Evolutionary conservation across 2,329 filamentous ascomycete genomes (phyloP).

Genomic region (Pestalotiopsis sp.): DNA sequence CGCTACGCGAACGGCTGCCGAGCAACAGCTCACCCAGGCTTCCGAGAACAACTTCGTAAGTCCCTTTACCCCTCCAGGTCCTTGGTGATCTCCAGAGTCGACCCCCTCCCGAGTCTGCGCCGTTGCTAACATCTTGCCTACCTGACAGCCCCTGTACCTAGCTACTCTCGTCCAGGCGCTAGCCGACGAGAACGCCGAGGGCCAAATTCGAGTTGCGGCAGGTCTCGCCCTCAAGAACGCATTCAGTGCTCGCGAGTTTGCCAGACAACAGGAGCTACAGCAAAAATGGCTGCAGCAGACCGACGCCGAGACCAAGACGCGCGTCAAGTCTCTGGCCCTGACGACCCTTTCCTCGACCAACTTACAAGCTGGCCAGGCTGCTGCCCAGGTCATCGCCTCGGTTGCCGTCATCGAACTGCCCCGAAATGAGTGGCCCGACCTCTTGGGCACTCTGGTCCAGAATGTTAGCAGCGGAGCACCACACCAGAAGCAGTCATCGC

Average conservation of each 20-base stretch:
- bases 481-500: conserved; percentile 89
- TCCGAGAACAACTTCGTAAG: conserved; percentile 93
- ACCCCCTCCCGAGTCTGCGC: background rate
- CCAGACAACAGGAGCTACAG: conserved; percentile 87
- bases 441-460: conserved; percentile 87
- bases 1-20: conserved; percentile 84
- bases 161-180: conserved; percentile 91
- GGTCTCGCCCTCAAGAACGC: conserved; percentile 98
- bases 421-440: conserved; percentile 87
- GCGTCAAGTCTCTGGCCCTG: conserved; percentile 89
- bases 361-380: conserved; percentile 81
- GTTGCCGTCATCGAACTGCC: conserved; percentile 95
- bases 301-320: conserved; percentile 78
- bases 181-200: conserved; percentile 83
- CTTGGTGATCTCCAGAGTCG: conserved; percentile 40
- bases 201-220: conserved; percentile 88
- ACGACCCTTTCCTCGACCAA: conserved; percentile 83
- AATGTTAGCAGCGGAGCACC: conserved; percentile 87
- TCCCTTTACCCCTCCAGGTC: conserved; percentile 28
- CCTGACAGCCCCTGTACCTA: conserved; percentile 76
- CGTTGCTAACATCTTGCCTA: conserved; percentile 3
- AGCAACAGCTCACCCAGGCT: conserved; percentile 91
- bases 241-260: conserved; percentile 89
- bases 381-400: conserved; percentile 92
- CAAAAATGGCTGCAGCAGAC: conserved; percentile 89